Base-by-base conservation (phyloP, 495 filamentous ascomycete genomes). In the Neurospora sp. region DNA sequence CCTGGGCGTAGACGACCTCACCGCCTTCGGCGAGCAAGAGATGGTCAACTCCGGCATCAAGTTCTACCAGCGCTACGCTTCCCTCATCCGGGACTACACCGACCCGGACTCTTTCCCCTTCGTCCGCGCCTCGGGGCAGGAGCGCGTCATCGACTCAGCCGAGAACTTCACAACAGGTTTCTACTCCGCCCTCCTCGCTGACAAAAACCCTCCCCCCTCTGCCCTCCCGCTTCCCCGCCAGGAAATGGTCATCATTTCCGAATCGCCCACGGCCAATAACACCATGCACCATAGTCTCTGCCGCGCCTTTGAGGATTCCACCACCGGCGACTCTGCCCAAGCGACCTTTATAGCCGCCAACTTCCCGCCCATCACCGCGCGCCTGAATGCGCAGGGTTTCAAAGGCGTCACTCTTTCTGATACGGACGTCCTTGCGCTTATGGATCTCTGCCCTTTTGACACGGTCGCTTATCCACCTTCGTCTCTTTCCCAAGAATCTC, bases 401-500 rank as follows among this genome's bases (percentile, higher is more conserved):
- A 85, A 86, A 0, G 88, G 89, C 3, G 86, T 87, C 0, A 87
- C 88, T 27, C 80, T 97, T 35, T 84, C 86, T 1, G 53, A 79
- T 6, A 37, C 53, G n/a, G 87, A 94, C 12, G 86, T 89, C 8
- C 84, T 92, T 75, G 83, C 83, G 38, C 79, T 97, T 18, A 95
- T 97, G 92, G 94, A 96, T 77, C 82, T 97, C 44, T 97, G 94
- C 78, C 88, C 93, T 0, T 97, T 93, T 78, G 86, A 90, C 72
- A 94, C 92, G 0, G 88, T 96, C 8, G 88, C 91, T 9, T 78
- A 81, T 16, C 40, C 83, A 74, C 82, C 96, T 42, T 96, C 93
- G 78, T 88, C 93, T 0, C 96, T 37, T 37, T 37, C 35, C 35
- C 35, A 7, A 37, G 35, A 37, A 37, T 37, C 35, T 37, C 35